These are phyloP conservation scores for Candida odintsovae DNA, from an alignment of 805 yeast species.

Conservation along the genomic window DNA sequence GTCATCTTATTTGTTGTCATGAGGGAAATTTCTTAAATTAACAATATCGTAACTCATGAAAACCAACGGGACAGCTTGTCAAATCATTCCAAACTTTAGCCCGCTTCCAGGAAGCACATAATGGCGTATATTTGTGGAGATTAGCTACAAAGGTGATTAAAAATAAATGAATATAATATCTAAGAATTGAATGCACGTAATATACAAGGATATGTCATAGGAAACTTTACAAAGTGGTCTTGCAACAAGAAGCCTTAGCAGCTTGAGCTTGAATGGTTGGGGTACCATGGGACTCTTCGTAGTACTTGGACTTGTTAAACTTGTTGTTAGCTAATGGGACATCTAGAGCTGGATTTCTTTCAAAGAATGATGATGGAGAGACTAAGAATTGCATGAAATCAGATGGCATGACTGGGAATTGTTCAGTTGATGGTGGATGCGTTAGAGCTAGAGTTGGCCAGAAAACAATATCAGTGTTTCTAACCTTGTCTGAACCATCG, in stretches of 20 bases:
- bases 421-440: constrained; percentile 78
- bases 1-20: too few species aligned
- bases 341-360: constrained; percentile 72
- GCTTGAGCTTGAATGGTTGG: background rate
- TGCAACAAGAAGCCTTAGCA: background rate
- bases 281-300: background rate
- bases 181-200: background rate
- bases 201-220: background rate
- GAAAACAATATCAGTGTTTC: constrained; percentile 70
- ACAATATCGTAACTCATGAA: too few species aligned
- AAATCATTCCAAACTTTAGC: too few species aligned
- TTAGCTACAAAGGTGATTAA: too few species aligned
- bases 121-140: too few species aligned
- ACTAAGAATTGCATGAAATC: constrained; percentile 67
- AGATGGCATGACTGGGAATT: constrained; percentile 88
- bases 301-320: constrained; percentile 47
- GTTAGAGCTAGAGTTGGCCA: constrained; percentile 83
- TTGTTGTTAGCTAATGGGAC: constrained; percentile 64
- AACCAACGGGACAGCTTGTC: too few species aligned
- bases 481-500: constrained; percentile 57
- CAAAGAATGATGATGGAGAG: constrained; percentile 70
- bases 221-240: background rate
- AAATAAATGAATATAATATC: too few species aligned
- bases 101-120: too few species aligned
- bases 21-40: too few species aligned